These are phyloP conservation scores for Amauroascus niger DNA, from an alignment of 2,329 filamentous ascomycete genomes.

Conservation along the genomic window DNA sequence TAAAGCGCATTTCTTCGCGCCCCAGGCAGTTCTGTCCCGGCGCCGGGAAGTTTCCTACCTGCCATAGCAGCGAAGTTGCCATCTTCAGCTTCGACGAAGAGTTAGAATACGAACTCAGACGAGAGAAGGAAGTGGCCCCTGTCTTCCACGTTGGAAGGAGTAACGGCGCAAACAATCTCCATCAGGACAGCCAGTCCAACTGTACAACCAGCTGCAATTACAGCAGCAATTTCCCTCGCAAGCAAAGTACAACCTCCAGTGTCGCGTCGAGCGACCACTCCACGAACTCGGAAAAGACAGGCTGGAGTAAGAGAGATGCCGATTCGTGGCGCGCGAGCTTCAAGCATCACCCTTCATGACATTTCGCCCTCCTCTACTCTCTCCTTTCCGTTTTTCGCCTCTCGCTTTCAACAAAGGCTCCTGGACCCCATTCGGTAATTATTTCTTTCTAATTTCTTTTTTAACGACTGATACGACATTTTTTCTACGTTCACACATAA, in stretches of 20 bases:
- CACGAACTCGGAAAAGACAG: not conserved
- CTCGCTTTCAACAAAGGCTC: no score
- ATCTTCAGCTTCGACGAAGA: constrained; percentile 62
- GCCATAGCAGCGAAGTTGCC: constrained; percentile 42
- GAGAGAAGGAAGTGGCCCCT: constrained; percentile 45
- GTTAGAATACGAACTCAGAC: constrained; percentile 47
- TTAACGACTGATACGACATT: constrained; percentile 15
- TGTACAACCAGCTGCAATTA: constrained; percentile 17
- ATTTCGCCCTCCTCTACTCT: not conserved
- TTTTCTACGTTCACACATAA: not conserved
- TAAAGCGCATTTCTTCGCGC: constrained; percentile 35
- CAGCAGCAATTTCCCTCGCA: constrained; percentile 26
- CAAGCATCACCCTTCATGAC: constrained; percentile 8
- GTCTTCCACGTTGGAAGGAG: constrained; percentile 56
- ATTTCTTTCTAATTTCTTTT: constrained; percentile 1
- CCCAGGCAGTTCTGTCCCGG: constrained; percentile 41
- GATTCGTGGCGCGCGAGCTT: constrained; percentile 8
- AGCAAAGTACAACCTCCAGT: constrained; percentile 29
- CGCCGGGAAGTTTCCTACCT: constrained; percentile 46
- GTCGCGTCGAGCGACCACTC: constrained; percentile 8
- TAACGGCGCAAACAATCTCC: constrained; percentile 33
- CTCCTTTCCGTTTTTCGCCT: no score
- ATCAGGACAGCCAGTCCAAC: constrained; percentile 41
- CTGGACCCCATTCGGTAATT: not conserved
- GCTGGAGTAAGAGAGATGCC: constrained; percentile 3